phyloP scores from a whole-genome alignment of 805 yeast genomes.

The Myxozyma lipomycoides region DNA sequence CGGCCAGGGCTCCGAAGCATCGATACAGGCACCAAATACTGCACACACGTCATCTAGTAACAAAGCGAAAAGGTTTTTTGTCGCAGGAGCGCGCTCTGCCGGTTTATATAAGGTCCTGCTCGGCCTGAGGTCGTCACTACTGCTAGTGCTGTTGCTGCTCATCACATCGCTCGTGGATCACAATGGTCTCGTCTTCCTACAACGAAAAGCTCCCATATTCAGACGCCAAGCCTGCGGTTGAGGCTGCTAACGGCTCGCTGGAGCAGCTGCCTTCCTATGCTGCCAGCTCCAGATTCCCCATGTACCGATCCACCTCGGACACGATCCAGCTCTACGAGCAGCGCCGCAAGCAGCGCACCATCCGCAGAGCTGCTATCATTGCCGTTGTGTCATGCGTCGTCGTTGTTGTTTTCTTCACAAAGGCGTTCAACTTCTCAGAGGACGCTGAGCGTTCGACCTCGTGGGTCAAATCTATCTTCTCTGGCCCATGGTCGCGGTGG shows the following conservation, averaged over 20 bases:
- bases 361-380: neutral
- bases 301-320: neutral
- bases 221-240: neutral
- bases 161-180: too few species aligned
- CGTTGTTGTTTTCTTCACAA: slow-evolving; percentile 10
- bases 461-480: neutral
- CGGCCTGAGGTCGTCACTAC: too few species aligned
- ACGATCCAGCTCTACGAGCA: slow-evolving; percentile 5
- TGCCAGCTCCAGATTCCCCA: neutral
- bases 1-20: too few species aligned
- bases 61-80: neutral
- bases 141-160: too few species aligned
- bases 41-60: neutral
- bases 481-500: neutral
- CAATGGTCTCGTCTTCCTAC: neutral
- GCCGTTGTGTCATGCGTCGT: slow-evolving; percentile 5
- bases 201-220: neutral
- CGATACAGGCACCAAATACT: neutral
- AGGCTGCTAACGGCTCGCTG: neutral
- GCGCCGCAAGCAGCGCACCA: slow-evolving; percentile 8
- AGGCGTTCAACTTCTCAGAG: slow-evolving; percentile 1
- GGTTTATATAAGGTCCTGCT: neutral
- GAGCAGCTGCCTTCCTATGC: neutral
- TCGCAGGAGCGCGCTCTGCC: neutral
- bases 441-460: neutral